Percentiles rank a stretch among this genome's conserved stretches.
Evolutionary conservation across 192 early-diverging fungal genomes (phyloP).

Genomic region (Backusella psychrophila): DNA sequence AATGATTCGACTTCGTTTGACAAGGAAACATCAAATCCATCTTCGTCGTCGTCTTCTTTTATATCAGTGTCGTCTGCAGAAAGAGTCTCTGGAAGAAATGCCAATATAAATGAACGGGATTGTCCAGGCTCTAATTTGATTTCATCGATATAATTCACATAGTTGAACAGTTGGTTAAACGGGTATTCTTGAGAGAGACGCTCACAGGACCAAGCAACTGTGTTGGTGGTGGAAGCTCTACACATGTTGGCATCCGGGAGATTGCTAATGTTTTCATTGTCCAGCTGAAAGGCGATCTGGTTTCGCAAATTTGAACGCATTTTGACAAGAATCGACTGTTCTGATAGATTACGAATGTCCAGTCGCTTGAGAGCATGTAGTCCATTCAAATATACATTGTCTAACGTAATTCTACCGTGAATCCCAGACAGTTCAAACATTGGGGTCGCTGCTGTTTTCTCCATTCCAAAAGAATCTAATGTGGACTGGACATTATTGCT

Average conservation of each 20-base stretch:
- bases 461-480: slow-evolving; percentile 9
- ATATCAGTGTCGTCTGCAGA: slow-evolving; percentile 36
- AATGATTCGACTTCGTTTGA: slow-evolving; percentile 59
- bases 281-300: slow-evolving; percentile 83
- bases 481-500: slow-evolving; percentile 9
- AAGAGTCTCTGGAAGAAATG: slow-evolving; percentile 64
- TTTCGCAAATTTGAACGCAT: slow-evolving; percentile 74
- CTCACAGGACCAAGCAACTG: slow-evolving; percentile 54
- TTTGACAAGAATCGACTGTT: slow-evolving; percentile 60
- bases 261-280: slow-evolving; percentile 77
- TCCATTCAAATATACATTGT: slow-evolving; percentile 83
- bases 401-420: slow-evolving; percentile 58
- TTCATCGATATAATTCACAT: slow-evolving; percentile 77
- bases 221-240: slow-evolving; percentile 50
- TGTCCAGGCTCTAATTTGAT: slow-evolving; percentile 64
- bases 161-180: slow-evolving; percentile 95
- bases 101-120: slow-evolving; percentile 73
- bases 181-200: slow-evolving; percentile 47
- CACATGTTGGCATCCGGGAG: slow-evolving; percentile 36
- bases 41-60: slow-evolving; percentile 21
- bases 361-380: slow-evolving; percentile 74
- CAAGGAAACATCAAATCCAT: slow-evolving; percentile 27
- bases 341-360: slow-evolving; percentile 67
- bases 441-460: slow-evolving; percentile 20
- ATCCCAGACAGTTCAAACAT: slow-evolving; percentile 57